These are phyloP conservation scores for Malassezia yamatoensis DNA, from an alignment of 1,284 basidiomycete species.

Conservation along the genomic window DNA sequence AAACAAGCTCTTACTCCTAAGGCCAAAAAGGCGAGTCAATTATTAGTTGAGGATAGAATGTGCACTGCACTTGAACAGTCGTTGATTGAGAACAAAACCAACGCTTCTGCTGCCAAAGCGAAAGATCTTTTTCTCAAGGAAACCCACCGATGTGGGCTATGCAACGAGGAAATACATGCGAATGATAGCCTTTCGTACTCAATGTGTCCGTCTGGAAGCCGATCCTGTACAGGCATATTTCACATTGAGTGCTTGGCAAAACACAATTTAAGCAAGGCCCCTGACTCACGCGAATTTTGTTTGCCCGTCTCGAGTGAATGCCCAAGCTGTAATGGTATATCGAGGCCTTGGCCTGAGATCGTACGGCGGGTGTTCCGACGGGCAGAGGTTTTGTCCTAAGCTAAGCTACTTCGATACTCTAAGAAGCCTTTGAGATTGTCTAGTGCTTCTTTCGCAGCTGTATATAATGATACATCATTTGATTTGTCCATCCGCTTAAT, in stretches of 20 bases:
- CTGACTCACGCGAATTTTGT: slow-evolving; percentile 7
- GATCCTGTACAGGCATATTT: background rate
- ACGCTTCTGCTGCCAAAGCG: background rate
- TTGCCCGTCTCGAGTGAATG: slow-evolving; percentile 5
- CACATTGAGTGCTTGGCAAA: slow-evolving; percentile 14
- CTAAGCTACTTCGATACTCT: slow-evolving; percentile 9
- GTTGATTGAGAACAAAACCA: background rate
- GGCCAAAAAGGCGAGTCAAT: background rate
- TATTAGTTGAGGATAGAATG: background rate
- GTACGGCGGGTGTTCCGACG: slow-evolving; percentile 14
- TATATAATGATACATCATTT: slow-evolving; percentile 1
- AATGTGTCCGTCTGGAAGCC: background rate
- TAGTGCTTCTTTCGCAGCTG: slow-evolving; percentile 33
- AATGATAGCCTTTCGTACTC: background rate
- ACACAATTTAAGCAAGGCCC: background rate
- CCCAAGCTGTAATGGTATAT: slow-evolving; percentile 1
- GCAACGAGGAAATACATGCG: background rate
- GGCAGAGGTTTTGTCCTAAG: background rate
- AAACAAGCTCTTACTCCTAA: background rate
- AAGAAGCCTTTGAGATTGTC: slow-evolving; percentile 18
- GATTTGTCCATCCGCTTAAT: slow-evolving; percentile 30
- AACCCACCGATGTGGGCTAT: background rate
- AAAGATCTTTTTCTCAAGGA: background rate
- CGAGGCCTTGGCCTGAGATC: slow-evolving; percentile 9
- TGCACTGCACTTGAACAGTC: background rate